Percentiles rank a stretch among this genome's conserved stretches.
Conservation (phyloP, 305 asterid genomes). For the Fraxinus sp. region DNA sequence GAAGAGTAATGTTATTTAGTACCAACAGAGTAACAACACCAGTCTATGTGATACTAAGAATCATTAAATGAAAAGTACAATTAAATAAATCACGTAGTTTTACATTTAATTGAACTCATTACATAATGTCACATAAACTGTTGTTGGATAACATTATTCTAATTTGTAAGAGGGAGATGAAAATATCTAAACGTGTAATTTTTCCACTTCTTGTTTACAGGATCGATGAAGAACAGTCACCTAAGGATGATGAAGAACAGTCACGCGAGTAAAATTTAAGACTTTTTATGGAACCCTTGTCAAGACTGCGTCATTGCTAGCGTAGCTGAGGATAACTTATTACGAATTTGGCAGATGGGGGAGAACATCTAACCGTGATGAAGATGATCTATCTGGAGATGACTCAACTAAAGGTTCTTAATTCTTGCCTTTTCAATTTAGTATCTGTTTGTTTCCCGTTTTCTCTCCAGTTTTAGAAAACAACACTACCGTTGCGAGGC, state of each 20-base stretch:
- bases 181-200: neutral
- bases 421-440: neutral
- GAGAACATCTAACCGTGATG: conserved; percentile 82
- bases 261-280: conserved; percentile 82
- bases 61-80: no score
- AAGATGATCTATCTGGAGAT: conserved; percentile 76
- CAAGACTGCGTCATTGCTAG: conserved; percentile 94
- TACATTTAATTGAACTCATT: no score
- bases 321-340: conserved; percentile 83
- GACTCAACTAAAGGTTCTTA: conserved; percentile 49
- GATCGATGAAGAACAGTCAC: conserved; percentile 78
- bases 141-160: no score
- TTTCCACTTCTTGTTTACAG: conserved; percentile 29
- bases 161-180: neutral
- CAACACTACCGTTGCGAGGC: no score
- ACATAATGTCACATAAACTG: no score
- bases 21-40: no score
- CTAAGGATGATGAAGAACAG: conserved; percentile 73
- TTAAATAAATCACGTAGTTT: no score
- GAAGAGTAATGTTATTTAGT: no score
- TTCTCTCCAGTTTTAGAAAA: no score
- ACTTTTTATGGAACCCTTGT: conserved; percentile 91
- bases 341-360: conserved; percentile 96
- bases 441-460: no score
- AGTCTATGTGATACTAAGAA: no score